Base-by-base conservation (phyloP, 257 asterid genomes). In the Solanum corneliomulleri region DNA sequence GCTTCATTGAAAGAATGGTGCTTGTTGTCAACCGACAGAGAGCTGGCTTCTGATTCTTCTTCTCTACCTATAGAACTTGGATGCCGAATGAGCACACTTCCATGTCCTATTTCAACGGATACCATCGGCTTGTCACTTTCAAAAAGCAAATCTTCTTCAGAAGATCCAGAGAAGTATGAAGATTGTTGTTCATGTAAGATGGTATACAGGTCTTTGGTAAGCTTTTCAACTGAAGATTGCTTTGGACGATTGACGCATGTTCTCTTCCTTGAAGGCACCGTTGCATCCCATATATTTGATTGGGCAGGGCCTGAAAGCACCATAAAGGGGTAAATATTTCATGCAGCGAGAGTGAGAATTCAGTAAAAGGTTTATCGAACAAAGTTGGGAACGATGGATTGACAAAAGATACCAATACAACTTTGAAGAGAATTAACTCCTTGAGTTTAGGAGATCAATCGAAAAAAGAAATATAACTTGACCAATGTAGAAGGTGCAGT, bases 31-130 rank as follows among this genome's bases (percentile, higher is more conserved):
- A 94, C 89, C 9, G 98, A 96, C 87, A 95, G 94, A 84, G 99
- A 96, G 93, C 98, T 96, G 82, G 99, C 98, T 92, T 95, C 99
- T 31, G 98, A 94, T 91, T 96, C 98, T 90, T 96, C 99, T 88
- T 96, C 99, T 84, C 97, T 92, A 88, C 93, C 92, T 66, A 93
- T 90, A 45, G 97, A 89, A 88, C 86, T 93, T 15, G 99, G 99
- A 92, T 96, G 99, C 88, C 98, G 89, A 90, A 96, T 95, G 84
- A 96, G 99, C 37, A 96, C 96, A 94, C 98, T 95, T 82, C 99
- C 99, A 90, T 96, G 99, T 86, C 99, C 99, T 91, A 96, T 90
- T 93, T 96, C 99, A 86, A 97, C 98, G 82, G 99, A 97, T 31
- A 92, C 98, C 98, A 97, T 95, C 62, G 99, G 99, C 87, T 91